Evolutionary conservation across 345 rosid genomes (phyloP).

Genomic region (Dovyalis caffra): DNA sequence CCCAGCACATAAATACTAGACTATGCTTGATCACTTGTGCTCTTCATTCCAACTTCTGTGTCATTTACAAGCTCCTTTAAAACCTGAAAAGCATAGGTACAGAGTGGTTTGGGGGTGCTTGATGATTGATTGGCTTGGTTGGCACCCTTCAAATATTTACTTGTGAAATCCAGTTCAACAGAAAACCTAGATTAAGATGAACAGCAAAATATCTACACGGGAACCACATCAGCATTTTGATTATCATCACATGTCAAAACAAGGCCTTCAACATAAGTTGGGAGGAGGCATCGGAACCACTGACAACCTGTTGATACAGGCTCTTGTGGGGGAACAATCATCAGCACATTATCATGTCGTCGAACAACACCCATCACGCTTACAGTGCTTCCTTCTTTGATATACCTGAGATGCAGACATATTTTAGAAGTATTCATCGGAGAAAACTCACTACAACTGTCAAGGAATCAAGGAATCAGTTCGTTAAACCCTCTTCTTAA

Average conservation of each 20-base stretch:
- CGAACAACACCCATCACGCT: conserved; percentile 92
- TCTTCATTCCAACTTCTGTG: conserved; percentile 3
- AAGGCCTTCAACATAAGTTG: conserved; percentile 75
- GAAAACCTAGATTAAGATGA: not conserved
- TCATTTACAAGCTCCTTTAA: conserved; percentile 11
- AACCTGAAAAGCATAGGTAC: conserved; percentile 4
- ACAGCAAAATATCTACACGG: conserved; percentile 48
- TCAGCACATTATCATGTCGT: conserved; percentile 77
- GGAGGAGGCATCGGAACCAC: conserved; percentile 73
- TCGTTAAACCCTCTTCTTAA: not conserved
- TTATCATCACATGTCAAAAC: conserved; percentile 70
- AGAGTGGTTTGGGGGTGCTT: not conserved
- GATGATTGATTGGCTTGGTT: not conserved
- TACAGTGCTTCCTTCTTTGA: conserved; percentile 94
- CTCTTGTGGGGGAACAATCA: conserved; percentile 73
- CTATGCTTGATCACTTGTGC: not conserved
- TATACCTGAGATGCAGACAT: conserved; percentile 47
- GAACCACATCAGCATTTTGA: conserved; percentile 68
- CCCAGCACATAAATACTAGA: not conserved
- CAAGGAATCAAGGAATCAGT: conserved; percentile 1
- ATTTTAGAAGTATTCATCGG: conserved; percentile 9
- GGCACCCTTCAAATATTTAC: not conserved
- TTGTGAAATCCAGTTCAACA: conserved; percentile 13
- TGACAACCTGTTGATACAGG: conserved; percentile 74
- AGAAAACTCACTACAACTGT: not conserved